phyloP scores from a whole-genome alignment of 768 basidiomycete genomes.

The Phylloporus sp. region DNA sequence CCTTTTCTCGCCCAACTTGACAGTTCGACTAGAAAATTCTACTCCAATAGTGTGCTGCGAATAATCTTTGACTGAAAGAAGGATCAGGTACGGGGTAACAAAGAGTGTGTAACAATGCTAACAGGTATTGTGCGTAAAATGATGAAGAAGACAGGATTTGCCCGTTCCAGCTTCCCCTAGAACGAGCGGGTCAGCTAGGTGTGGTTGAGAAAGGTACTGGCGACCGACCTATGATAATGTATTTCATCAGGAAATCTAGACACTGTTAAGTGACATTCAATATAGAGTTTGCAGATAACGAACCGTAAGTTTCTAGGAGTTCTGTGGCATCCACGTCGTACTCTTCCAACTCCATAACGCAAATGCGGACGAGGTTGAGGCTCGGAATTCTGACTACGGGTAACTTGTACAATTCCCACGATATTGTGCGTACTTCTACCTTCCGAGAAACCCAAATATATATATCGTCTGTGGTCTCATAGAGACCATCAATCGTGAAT shows the following conservation, averaged over 20 bases:
- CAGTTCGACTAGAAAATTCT: slow-evolving; percentile 92
- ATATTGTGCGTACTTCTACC: too few species aligned
- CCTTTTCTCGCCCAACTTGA: slow-evolving; percentile 88
- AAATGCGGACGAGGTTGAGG: slow-evolving; percentile 5
- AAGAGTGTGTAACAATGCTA: slow-evolving; percentile 31
- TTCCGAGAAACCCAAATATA: slow-evolving; percentile 91
- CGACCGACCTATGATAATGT: slow-evolving; percentile 84
- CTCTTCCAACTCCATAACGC: slow-evolving; percentile 55
- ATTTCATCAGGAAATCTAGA: slow-evolving; percentile 97
- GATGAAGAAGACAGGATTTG: slow-evolving; percentile 94
- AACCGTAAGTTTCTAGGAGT: slow-evolving; percentile 91
- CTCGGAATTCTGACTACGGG: not conserved
- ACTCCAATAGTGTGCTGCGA: slow-evolving; percentile 98
- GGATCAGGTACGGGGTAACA: slow-evolving; percentile 5
- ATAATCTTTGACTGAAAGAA: slow-evolving; percentile 80
- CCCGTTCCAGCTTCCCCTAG: slow-evolving; percentile 94
- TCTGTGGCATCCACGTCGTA: slow-evolving; percentile 84
- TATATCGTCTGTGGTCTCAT: too few species aligned
- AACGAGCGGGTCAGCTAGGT: slow-evolving; percentile 5
- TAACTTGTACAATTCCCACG: slow-evolving; percentile 25
- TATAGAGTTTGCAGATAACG: slow-evolving; percentile 13
- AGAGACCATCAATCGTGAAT: too few species aligned
- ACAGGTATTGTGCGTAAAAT: slow-evolving; percentile 96
- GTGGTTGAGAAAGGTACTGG: slow-evolving; percentile 2
- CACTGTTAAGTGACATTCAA: slow-evolving; percentile 12